A percentile compares a stretch with the other conserved stretches of the same genome.
Evolutionary conservation across 1,284 basidiomycete genomes (phyloP).

Genomic region (Cystobasidium sp.): DNA sequence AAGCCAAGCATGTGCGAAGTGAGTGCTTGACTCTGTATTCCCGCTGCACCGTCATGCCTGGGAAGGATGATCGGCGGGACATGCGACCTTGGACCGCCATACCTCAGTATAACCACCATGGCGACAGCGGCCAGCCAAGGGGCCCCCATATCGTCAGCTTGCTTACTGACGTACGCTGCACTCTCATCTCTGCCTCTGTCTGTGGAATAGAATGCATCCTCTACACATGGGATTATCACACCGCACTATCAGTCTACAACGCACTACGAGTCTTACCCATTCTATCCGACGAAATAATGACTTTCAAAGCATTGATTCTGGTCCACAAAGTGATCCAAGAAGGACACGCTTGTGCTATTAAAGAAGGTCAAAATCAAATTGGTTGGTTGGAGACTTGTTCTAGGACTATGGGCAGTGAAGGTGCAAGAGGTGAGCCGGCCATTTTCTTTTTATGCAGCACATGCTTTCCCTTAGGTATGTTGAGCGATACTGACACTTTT

Average conservation of each 20-base stretch:
- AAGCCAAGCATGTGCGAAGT: conserved; percentile 98
- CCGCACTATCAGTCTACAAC: conserved; percentile 96
- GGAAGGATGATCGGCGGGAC: too few species aligned
- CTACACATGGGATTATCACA: conserved; percentile 97
- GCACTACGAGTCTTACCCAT: conserved; percentile 92
- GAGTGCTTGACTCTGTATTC: conserved; percentile 57
- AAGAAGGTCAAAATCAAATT: conserved; percentile 93
- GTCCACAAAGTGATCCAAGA: conserved; percentile 96
- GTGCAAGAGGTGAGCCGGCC: conserved; percentile 66
- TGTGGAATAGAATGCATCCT: conserved; percentile 76
- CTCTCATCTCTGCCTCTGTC: neutral
- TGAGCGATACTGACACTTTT: neutral
- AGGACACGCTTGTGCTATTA: conserved; percentile 87
- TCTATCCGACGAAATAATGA: conserved; percentile 90
- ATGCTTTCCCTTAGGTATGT: neutral
- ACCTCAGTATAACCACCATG: too few species aligned
- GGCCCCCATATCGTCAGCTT: too few species aligned
- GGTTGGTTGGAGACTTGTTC: conserved; percentile 96
- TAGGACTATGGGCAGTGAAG: conserved; percentile 79
- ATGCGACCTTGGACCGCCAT: too few species aligned
- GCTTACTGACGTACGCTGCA: neutral
- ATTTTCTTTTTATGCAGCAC: too few species aligned
- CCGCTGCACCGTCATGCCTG: neutral
- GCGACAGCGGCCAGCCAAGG: too few species aligned
- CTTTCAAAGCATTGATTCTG: conserved; percentile 92